Base-by-base conservation (phyloP, 345 rosid genomes). In the Leavenworthia alabamica region DNA sequence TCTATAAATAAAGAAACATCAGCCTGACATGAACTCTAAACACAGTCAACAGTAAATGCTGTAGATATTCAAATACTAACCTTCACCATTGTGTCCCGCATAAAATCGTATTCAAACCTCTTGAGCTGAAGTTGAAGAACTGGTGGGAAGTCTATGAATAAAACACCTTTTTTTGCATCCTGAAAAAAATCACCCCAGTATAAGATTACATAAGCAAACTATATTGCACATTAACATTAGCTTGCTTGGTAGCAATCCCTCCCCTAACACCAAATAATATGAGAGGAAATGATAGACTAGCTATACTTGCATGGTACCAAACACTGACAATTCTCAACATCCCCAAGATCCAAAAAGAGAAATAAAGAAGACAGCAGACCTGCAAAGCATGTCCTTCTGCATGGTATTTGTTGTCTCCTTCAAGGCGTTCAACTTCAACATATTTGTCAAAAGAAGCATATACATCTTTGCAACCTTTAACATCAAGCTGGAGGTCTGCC, bases 401-500 rank as follows among this genome's bases (percentile, higher is more conserved):
- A 62, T 89, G 97, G 66, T 93, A 93, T 44, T 93, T 93, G 78
- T 93, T 93, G 71, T 93, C 99, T 49, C 97, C 99, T 77, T 93
- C 99, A 48, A 93, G 94, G 19, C 91, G 80, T 77, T 93, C 99
- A 61, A 93, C 96, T 77, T 93, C 99, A n/a, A 93, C 97, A 80
- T 89, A 93, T 71, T 89, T 87, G 79, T 93, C 97, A 79, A 93
- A 93, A 57, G 99, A 93, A 66, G 88, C 91, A 81, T 93, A 93
- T 54, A 93, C 91, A 81, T 93, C 99, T 47, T 81, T 82, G 72
- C 97, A 93, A 60, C 94, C 99, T 77, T 93, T 93, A 39, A 93
- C 99, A 74, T 93, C 99, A 76, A 93, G 99, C 76, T 93, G 99
- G 55, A 93, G 94, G 75, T 93, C 99, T 93, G 84, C 58, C 71